Base-by-base conservation (phyloP, 371 early-diverging fungal genomes). In the Cokeromyces recurvatus region DNA sequence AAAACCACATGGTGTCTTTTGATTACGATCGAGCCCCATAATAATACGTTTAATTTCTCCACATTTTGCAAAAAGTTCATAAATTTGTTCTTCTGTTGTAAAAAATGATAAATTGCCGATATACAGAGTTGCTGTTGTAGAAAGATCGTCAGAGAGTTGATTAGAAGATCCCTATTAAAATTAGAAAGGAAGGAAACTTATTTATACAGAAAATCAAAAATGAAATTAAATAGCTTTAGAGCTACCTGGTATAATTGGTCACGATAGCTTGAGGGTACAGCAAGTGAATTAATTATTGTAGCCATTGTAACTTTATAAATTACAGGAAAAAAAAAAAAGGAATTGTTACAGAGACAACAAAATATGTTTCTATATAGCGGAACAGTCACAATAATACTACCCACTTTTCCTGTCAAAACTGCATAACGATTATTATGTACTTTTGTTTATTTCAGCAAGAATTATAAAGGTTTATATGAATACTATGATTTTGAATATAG, bases 21-120 rank as follows among this genome's bases (percentile, higher is more conserved):
- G 86, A 48, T 82, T 78, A 17, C 92, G 79, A 68, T 98, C 96
- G 11, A 99, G 80, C 0, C 99, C 99, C 97, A 98, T 98, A 59
- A 97, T 96, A 45, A 97, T 95, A 58, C 97, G 85, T 62, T 96
- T 96, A 51, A 99, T 90, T 54, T 94, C 94, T 25, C 99, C 98
- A 57, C 85, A 84, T 72, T 93, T 95, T 11, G 92, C 85, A 71
- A 98, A 99, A 7, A 98, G 71, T 54, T 94, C 95, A 66, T 94
- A 89, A 21, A 99, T 85, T 70, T 98, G 99, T 77, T 98, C 99
- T 73, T 99, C 99, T 3, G 96, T 93, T 5, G 97, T 99, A 71
- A 84, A 97, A 62, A 97, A 97, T 8, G 94, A 92, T 25, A 99
- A 74, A 73, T 99, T 99, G 48, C 99, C 99, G 23, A 98, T 89